Conservation (phyloP, 1,139 yeast genomes). For the Hansenula anomala region DNA sequence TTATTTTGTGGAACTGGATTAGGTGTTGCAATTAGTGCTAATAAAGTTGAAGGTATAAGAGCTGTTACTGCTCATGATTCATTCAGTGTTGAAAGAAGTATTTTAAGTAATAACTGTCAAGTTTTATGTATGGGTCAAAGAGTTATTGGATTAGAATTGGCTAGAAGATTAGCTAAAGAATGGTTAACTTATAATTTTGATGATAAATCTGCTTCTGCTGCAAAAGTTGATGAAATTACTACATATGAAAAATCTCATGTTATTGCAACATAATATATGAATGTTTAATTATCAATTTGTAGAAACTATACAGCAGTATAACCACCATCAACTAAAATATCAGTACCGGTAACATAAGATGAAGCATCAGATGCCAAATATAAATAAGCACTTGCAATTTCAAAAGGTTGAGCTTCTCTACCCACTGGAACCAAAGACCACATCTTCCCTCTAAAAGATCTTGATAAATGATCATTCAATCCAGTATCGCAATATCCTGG, state of each 20-base stretch:
- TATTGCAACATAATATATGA: not conserved
- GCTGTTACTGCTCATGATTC: constrained; percentile 3
- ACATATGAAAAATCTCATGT: constrained; percentile 1
- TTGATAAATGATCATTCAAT: constrained; percentile 50
- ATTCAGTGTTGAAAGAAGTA: constrained; percentile 2
- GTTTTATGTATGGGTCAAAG: constrained; percentile 2
- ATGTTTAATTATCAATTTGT: too few species aligned
- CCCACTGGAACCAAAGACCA: constrained; percentile 71
- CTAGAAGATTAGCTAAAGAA: constrained; percentile 2
- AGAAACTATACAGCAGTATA: constrained; percentile 39
- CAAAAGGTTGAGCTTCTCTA: constrained; percentile 68
- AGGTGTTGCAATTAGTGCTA: constrained; percentile 1
- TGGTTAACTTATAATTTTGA: constrained; percentile 1
- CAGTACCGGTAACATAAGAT: constrained; percentile 75
- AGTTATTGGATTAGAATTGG: constrained; percentile 1
- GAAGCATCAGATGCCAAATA: constrained; percentile 80
- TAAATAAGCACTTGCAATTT: constrained; percentile 77
- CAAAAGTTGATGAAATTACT: constrained; percentile 1
- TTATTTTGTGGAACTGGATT: constrained; percentile 1
- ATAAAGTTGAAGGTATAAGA: constrained; percentile 2
- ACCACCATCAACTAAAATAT: constrained; percentile 79
- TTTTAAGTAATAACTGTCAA: constrained; percentile 2
- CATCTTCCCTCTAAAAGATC: constrained; percentile 52
- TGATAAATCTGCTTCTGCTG: constrained; percentile 1
- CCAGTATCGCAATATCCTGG: constrained; percentile 83